Conservation (phyloP, 2,329 filamentous ascomycete species). For the Talaromyces sp. region DNA sequence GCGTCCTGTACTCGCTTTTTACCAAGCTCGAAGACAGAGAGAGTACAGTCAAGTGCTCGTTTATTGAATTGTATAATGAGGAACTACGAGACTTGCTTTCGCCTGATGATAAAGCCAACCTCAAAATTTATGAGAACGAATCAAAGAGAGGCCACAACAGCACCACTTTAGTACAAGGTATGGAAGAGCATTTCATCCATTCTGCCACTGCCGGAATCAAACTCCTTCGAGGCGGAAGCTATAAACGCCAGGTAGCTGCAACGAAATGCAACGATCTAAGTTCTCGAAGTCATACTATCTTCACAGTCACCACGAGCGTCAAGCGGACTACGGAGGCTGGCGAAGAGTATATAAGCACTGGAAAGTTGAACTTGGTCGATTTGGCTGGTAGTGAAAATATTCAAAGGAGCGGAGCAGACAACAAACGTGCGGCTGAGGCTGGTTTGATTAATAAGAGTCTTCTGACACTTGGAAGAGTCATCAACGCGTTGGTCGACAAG, state of each 20-base stretch:
- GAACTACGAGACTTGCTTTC: constrained; percentile 88
- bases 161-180: constrained; percentile 87
- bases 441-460: constrained; percentile 98
- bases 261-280: constrained; percentile 99
- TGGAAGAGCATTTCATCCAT: constrained; percentile 94
- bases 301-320: constrained; percentile 89
- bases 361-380: constrained; percentile 95
- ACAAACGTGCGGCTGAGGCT: constrained; percentile 93
- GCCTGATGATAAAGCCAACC: constrained; percentile 73
- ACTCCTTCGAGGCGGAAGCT: constrained; percentile 80
- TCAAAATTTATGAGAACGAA: constrained; percentile 90
- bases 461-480: constrained; percentile 89
- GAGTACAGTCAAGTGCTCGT: constrained; percentile 92
- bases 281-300: constrained; percentile 94
- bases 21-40: constrained; percentile 78
- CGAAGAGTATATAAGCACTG: constrained; percentile 84
- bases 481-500: constrained; percentile 92
- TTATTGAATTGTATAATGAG: constrained; percentile 98
- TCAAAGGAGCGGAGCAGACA: constrained; percentile 91
- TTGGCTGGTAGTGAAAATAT: constrained; percentile 97
- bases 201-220: constrained; percentile 81
- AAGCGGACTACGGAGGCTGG: constrained; percentile 78
- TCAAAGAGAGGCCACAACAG: constrained; percentile 69
- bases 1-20: constrained; percentile 83
- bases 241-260: constrained; percentile 94